Percentiles rank a stretch among this genome's conserved stretches.
Conservation (phyloP, 768 basidiomycete genomes). For the Mycena olivaceomarginata region DNA sequence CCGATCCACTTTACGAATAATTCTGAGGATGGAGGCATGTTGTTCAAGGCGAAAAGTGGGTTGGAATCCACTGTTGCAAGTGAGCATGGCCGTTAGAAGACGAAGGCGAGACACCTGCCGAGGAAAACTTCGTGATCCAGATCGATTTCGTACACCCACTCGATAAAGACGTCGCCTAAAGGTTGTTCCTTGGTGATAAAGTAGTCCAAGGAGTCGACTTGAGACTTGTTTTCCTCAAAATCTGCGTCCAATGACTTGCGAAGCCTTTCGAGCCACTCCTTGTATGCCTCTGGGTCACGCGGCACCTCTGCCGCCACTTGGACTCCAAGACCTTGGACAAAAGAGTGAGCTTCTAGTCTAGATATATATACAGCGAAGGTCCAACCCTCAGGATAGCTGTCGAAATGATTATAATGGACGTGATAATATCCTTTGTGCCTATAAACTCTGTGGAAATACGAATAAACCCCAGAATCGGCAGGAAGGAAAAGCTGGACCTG, state of each 20-base stretch:
- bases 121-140: constrained; percentile 53
- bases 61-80: constrained; percentile 45
- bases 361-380: not conserved
- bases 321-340: constrained; percentile 43
- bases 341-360: not conserved
- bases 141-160: constrained; percentile 54
- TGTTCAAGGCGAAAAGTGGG: constrained; percentile 33
- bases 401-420: constrained; percentile 42
- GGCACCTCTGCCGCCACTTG: constrained; percentile 47
- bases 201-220: not conserved
- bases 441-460: constrained; percentile 36
- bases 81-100: not conserved
- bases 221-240: constrained; percentile 24
- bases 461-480: not conserved
- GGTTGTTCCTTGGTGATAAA: constrained; percentile 5
- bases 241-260: constrained; percentile 32
- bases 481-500: constrained; percentile 6
- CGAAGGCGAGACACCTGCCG: constrained; percentile 39
- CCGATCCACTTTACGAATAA: constrained; percentile 41
- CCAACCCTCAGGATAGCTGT: constrained; percentile 47
- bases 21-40: constrained; percentile 39
- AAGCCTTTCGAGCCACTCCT: constrained; percentile 40
- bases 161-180: too few relatives aligned
- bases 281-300: constrained; percentile 27
- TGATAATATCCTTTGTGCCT: constrained; percentile 48